phyloP scores from a whole-genome alignment of 139 green algal species.

The Spirogloea muscicola region DNA sequence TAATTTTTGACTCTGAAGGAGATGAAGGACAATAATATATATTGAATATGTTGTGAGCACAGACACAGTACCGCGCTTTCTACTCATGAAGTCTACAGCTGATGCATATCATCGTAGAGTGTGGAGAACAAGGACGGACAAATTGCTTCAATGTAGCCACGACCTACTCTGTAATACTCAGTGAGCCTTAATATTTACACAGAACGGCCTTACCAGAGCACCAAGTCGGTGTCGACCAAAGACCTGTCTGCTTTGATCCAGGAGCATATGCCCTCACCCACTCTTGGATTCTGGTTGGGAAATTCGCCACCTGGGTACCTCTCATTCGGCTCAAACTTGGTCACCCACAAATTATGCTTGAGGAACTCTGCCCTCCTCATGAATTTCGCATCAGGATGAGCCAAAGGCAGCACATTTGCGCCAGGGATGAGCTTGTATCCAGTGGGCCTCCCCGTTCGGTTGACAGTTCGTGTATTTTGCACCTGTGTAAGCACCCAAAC shows the following conservation, averaged over 20 bases:
- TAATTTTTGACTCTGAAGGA: no score
- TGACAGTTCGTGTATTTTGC: constrained; percentile 25
- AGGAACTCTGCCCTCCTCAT: constrained; percentile 43
- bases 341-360: constrained; percentile 48
- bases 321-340: constrained; percentile 34
- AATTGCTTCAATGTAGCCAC: no score
- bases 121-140: no score
- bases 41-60: no score
- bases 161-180: no score
- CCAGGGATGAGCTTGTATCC: constrained; percentile 46
- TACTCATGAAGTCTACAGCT: no score
- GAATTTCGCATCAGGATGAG: constrained; percentile 33
- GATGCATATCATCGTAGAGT: no score
- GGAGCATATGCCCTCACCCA: constrained; percentile 35
- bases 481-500: no score
- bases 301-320: constrained; percentile 46
- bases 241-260: constrained; percentile 55
- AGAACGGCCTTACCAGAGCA: constrained; percentile 64
- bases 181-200: neutral
- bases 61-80: no score
- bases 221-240: constrained; percentile 61
- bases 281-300: constrained; percentile 43
- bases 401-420: constrained; percentile 28
- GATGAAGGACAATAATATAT: no score
- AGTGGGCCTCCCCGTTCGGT: constrained; percentile 33